Evolutionary conservation across 2,329 filamentous ascomycete genomes (phyloP).

Genomic region (Elsinoe perseae): DNA sequence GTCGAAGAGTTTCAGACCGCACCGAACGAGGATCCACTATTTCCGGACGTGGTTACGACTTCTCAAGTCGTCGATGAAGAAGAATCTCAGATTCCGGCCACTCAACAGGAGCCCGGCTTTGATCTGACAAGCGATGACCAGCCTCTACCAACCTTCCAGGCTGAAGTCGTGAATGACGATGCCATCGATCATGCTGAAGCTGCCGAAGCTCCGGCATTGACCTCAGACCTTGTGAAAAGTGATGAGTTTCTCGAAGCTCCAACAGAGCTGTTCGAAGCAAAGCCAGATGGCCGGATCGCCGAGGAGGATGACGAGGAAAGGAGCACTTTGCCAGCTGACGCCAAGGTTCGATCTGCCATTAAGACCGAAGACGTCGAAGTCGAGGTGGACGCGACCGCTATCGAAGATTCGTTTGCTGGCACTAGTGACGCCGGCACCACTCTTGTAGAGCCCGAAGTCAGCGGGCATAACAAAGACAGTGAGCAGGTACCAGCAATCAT

Average conservation of each 20-base stretch:
- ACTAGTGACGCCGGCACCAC: constrained; percentile 13
- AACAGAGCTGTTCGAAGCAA: not conserved
- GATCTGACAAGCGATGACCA: not conserved
- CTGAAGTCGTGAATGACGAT: not conserved
- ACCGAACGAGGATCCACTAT: not conserved
- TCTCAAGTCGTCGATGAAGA: not conserved
- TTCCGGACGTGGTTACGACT: not conserved
- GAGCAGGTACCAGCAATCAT: not conserved
- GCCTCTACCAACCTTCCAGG: not conserved
- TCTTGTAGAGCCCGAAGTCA: not conserved
- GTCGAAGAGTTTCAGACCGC: constrained; percentile 16
- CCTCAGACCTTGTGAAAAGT: not conserved
- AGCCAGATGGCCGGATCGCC: too few species aligned
- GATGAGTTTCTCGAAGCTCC: constrained; percentile 6
- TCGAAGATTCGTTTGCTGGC: constrained; percentile 33
- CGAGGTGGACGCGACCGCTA: constrained; percentile 26
- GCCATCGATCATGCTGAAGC: not conserved
- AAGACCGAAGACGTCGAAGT: constrained; percentile 5
- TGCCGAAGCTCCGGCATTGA: too few species aligned
- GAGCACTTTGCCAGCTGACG: not conserved
- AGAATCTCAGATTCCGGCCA: not conserved
- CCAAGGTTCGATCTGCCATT: not conserved
- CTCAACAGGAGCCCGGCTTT: not conserved
- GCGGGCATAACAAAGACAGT: not conserved
- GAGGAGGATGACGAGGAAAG: not conserved